Conservation (phyloP, 306 rosid species). For the Prunus dulcis region DNA sequence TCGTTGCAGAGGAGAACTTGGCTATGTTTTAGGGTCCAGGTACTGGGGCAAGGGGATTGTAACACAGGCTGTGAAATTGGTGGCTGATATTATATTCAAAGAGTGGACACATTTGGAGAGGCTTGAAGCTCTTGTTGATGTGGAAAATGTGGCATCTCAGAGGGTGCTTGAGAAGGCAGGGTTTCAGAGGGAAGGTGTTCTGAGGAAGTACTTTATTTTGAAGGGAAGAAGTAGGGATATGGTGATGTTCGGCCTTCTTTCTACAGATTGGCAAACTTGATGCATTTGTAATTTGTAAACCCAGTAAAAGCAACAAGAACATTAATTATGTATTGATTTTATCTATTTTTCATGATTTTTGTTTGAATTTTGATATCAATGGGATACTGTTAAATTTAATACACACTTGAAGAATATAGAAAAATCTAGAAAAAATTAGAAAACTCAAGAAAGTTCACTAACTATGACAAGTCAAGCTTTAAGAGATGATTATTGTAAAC, state of each 20-base stretch:
- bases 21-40: constrained; percentile 52
- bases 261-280: constrained; percentile 22
- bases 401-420: too few species aligned
- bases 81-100: constrained; percentile 32
- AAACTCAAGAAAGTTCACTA: too few species aligned
- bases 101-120: constrained; percentile 61
- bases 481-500: too few species aligned
- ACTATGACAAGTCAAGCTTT: too few species aligned
- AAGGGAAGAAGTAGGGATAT: constrained; percentile 46
- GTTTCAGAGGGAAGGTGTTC: constrained; percentile 60
- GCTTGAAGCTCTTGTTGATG: constrained; percentile 71
- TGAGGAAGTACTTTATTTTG: constrained; percentile 40
- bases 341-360: too few species aligned
- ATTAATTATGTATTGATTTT: background rate
- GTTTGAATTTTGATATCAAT: too few species aligned
- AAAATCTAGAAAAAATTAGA: too few species aligned
- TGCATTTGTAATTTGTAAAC: background rate
- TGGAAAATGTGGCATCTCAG: constrained; percentile 56
- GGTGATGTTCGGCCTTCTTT: constrained; percentile 47
- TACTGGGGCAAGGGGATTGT: constrained; percentile 78
- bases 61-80: constrained; percentile 54
- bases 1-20: constrained; percentile 46
- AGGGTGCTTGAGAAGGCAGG: constrained; percentile 72
- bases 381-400: too few species aligned
- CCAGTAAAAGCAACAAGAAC: background rate